phyloP scores from a whole-genome alignment of 1,284 basidiomycete genomes.

The Irpex rosettiformis region DNA sequence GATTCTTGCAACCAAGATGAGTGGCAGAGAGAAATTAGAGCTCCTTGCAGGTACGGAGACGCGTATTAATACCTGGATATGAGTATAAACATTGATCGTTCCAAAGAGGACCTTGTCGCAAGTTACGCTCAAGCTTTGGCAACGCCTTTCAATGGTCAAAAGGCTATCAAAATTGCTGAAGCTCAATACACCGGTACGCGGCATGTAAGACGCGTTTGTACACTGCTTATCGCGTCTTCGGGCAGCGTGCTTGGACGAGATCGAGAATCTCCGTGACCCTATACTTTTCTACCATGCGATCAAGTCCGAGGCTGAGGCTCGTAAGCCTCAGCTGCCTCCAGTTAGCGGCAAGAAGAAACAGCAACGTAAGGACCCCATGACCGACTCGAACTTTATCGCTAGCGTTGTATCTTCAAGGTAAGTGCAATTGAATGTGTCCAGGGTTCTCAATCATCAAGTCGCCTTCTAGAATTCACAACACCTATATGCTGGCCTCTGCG shows the following conservation, averaged over 20 bases:
- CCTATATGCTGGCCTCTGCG: constrained; percentile 70
- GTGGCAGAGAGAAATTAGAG: constrained; percentile 74
- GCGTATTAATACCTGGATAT: neutral
- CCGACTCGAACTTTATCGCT: constrained; percentile 48
- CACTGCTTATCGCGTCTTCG: neutral
- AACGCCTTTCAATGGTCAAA: constrained; percentile 59
- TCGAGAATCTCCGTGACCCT: constrained; percentile 58
- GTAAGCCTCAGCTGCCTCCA: constrained; percentile 32
- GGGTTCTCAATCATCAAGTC: neutral
- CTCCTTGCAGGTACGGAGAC: constrained; percentile 59
- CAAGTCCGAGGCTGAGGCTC: constrained; percentile 48
- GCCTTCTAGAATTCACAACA: constrained; percentile 62
- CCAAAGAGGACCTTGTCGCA: constrained; percentile 62
- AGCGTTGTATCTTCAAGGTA: constrained; percentile 59
- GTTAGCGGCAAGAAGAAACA: constrained; percentile 25
- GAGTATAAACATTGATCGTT: constrained; percentile 10
- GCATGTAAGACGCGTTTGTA: constrained; percentile 3
- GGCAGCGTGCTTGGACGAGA: constrained; percentile 63
- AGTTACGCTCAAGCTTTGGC: constrained; percentile 54
- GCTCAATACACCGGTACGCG: constrained; percentile 63
- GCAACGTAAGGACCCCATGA: constrained; percentile 29
- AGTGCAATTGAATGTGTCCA: neutral
- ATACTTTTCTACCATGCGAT: constrained; percentile 56
- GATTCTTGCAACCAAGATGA: constrained; percentile 47
- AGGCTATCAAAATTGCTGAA: constrained; percentile 60